Base-by-base conservation (phyloP, 2,329 filamentous ascomycete species). In the Diplodia mutila region DNA sequence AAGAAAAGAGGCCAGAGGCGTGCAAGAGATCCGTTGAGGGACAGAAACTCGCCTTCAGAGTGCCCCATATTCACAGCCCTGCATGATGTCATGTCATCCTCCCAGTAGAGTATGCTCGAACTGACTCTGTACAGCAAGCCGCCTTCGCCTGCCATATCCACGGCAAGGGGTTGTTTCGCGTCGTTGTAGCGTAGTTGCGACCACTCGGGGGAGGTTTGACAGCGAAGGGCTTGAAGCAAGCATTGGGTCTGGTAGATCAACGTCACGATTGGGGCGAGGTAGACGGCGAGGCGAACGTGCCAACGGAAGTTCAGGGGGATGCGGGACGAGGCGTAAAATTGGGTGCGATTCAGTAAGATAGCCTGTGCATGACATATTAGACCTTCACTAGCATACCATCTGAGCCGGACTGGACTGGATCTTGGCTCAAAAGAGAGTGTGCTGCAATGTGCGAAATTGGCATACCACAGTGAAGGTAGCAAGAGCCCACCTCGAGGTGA, bases 401-500 rank as follows among this genome's bases (percentile, higher is more conserved):
- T 12, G 34, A 65, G 21, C 23, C n/a, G 23, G 11, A 46, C 9
- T 48, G 16, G 55, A 27, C 29, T 21, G 63, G 9, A 18, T 29
- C 18, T 7, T 8, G 18, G 61, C 42, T 32, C 29, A 8, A 8
- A 32, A 8, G 29, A 32, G 29, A 8, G 29, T 32, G 29, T 32
- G 29, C 29, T 63, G 8, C 21, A 46, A 8, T 25, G 27, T 34
- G 57, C n/a, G 23, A 21, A 25, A 54, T 37, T 14, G 70, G 75
- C 81, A 78, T 77, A 87, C 85, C 84, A 94, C 91, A 46, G 90
- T 87, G 73, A 98, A 89, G 73, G 93, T 97, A 64, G 90, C 89
- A 68, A 98, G 82, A 0, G 94, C 94, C 95, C 95, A 98, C 78
- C 91, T 91, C 79, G 92, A 96, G 1, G 92, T 96, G 52, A 93